phyloP scores from a whole-genome alignment of 768 basidiomycete species.

The Termitomyces sp. region DNA sequence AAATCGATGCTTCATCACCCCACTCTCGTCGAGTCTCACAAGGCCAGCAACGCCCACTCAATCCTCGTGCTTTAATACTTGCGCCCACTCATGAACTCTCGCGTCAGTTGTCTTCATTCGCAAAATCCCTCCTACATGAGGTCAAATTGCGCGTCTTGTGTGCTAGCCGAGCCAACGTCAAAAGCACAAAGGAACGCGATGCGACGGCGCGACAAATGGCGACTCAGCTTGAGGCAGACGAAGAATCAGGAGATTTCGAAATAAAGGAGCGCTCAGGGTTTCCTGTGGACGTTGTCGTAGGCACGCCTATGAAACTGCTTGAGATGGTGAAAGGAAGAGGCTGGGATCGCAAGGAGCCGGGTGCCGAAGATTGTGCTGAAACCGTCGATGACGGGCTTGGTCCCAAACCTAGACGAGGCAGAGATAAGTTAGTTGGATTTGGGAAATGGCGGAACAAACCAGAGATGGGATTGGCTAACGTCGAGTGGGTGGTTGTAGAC shows the following conservation, averaged over 20 bases:
- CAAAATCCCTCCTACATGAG: constrained; percentile 69
- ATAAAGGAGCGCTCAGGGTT: constrained; percentile 14
- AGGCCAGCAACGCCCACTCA: constrained; percentile 28
- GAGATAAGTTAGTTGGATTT: constrained; percentile 31
- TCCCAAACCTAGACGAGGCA: constrained; percentile 25
- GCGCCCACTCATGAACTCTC: constrained; percentile 89
- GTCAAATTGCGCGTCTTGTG: constrained; percentile 75
- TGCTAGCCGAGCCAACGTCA: constrained; percentile 54
- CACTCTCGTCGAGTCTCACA: background rate
- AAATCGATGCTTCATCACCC: constrained; percentile 24
- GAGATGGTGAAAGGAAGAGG: constrained; percentile 51
- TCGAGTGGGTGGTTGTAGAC: constrained; percentile 89
- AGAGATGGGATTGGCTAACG: constrained; percentile 55
- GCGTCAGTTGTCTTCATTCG: constrained; percentile 68
- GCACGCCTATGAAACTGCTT: constrained; percentile 58
- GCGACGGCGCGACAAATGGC: constrained; percentile 47
- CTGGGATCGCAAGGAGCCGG: constrained; percentile 37
- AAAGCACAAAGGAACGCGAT: constrained; percentile 22
- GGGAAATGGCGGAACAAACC: constrained; percentile 38
- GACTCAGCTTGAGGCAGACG: constrained; percentile 21
- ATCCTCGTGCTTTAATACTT: constrained; percentile 75
- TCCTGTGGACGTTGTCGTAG: constrained; percentile 50
- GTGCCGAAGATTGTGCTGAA: constrained; percentile 14
- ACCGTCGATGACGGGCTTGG: constrained; percentile 14
- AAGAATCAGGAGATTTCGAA: constrained; percentile 16